phyloP scores from a whole-genome alignment of 2,329 filamentous ascomycete genomes.

The Calonectria naviculata region DNA sequence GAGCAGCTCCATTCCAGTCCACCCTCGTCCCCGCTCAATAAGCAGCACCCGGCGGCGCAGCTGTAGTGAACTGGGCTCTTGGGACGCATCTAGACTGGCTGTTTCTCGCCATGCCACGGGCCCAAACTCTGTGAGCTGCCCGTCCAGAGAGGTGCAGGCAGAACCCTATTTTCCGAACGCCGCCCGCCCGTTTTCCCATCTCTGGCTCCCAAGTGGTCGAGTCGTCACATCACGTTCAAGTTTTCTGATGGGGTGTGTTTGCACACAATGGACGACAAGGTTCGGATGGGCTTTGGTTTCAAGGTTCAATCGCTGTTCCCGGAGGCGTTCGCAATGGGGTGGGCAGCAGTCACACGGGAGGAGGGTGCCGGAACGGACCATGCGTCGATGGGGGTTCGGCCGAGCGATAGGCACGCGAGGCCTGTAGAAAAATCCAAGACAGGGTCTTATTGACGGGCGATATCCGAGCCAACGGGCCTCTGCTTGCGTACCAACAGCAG shows the following conservation, averaged over 20 bases:
- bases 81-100: constrained; percentile 14
- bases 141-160: neutral
- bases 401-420: neutral
- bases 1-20: constrained; percentile 12
- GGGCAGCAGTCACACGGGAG: neutral
- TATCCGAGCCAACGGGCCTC: neutral
- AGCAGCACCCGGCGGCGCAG: constrained; percentile 5
- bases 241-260: neutral
- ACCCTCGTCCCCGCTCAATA: constrained; percentile 11
- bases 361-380: neutral
- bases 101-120: neutral
- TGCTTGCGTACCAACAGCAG: neutral
- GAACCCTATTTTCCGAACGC: constrained; percentile 10
- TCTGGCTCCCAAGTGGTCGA: neutral
- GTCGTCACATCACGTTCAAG: neutral
- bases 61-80: neutral
- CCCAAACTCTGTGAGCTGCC: constrained; percentile 8
- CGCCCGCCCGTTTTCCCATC: neutral
- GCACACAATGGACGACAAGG: neutral
- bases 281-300: neutral
- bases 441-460: constrained; percentile 1
- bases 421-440: neutral
- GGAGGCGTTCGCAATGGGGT: neutral
- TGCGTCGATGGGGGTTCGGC: neutral
- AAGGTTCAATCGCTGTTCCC: constrained; percentile 18